Evolutionary conservation across 129 eudicot genomes (phyloP).

Genomic region (Artemisia tridentata): DNA sequence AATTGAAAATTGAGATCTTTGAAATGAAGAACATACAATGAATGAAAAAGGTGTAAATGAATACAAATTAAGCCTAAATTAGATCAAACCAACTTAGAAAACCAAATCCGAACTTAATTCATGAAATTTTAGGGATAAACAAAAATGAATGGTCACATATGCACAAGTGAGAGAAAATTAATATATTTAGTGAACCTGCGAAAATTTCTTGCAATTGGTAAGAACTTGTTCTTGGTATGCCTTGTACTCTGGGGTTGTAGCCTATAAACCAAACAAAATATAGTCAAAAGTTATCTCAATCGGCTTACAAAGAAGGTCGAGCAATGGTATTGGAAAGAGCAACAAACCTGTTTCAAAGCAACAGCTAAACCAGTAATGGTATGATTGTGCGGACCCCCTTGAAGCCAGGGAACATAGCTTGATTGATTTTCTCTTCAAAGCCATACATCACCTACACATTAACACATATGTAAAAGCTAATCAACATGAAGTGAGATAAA

Average conservation of each 20-base stretch:
- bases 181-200: slow-evolving; percentile 45
- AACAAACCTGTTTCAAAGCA: too few species aligned
- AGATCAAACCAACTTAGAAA: not conserved
- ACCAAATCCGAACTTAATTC: not conserved
- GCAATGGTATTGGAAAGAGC: not conserved
- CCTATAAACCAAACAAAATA: slow-evolving; percentile 39
- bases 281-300: slow-evolving; percentile 6
- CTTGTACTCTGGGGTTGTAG: slow-evolving; percentile 75
- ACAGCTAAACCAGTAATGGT: too few species aligned
- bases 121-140: not conserved
- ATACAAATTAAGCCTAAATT: not conserved
- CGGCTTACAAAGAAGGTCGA: slow-evolving; percentile 3
- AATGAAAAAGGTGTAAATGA: not conserved
- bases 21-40: slow-evolving; percentile 9
- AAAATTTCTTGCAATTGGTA: slow-evolving; percentile 69
- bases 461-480: too few species aligned
- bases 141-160: not conserved
- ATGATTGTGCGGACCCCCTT: too few species aligned
- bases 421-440: too few species aligned
- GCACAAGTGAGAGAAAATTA: not conserved
- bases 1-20: not conserved
- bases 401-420: too few species aligned
- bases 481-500: too few species aligned
- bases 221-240: slow-evolving; percentile 89
- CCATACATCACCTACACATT: slow-evolving; percentile 72